A percentile compares a stretch with the other conserved stretches of the same genome.
Evolutionary conservation across 129 eudicot genomes (phyloP).

Genomic region (Scalesia atractyloides): DNA sequence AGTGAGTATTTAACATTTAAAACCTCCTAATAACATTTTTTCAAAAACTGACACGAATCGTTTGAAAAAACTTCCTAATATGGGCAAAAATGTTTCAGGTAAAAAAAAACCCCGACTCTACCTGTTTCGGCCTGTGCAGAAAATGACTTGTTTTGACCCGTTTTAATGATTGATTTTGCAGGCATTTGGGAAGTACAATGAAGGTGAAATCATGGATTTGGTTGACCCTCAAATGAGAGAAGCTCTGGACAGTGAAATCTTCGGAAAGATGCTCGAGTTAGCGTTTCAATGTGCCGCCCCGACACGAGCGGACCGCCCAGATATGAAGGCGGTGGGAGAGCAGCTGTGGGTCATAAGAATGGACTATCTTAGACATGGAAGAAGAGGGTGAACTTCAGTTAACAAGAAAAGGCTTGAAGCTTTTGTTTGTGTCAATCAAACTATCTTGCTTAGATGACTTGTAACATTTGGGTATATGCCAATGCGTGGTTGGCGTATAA

Average conservation of each 20-base stretch:
- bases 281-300: constrained; percentile 93
- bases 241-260: constrained; percentile 48
- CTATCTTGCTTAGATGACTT: constrained; percentile 35
- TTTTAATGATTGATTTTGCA: constrained; percentile 31
- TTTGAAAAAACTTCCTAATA: neutral
- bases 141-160: neutral
- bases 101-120: neutral
- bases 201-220: constrained; percentile 60
- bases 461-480: constrained; percentile 23
- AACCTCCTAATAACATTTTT: neutral
- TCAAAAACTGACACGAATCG: neutral
- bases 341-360: constrained; percentile 80
- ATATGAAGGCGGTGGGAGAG: constrained; percentile 86
- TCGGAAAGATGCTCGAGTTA: constrained; percentile 62
- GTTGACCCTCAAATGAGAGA: constrained; percentile 75
- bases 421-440: constrained; percentile 8
- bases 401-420: constrained; percentile 24
- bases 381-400: constrained; percentile 28
- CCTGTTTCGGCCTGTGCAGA: neutral
- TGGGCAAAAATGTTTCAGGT: neutral
- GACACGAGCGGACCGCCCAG: constrained; percentile 78
- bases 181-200: constrained; percentile 76
- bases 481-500: constrained; percentile 26
- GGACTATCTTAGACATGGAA: constrained; percentile 60
- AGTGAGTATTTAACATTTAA: neutral